Conservation (phyloP, 2,329 filamentous ascomycete genomes). For the Talaromyces funiculosus region DNA sequence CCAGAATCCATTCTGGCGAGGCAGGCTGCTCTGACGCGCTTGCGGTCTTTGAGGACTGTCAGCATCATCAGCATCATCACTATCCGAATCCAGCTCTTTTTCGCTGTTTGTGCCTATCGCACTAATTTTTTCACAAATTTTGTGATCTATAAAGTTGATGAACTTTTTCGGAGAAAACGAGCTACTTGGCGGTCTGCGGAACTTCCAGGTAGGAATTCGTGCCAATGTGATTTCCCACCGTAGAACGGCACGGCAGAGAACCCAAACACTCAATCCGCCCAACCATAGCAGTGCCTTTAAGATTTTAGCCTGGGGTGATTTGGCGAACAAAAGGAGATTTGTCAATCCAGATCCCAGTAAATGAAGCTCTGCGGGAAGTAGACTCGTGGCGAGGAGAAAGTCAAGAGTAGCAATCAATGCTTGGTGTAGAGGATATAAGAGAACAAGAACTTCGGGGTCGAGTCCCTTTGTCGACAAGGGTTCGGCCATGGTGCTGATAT, state of each 20-base stretch:
- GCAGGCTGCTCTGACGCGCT: constrained; percentile 12
- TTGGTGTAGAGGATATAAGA: constrained; percentile 79
- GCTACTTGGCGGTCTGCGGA: constrained; percentile 52
- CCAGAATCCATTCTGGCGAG: constrained; percentile 14
- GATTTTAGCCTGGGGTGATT: constrained; percentile 76
- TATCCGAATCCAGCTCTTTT: constrained; percentile 31
- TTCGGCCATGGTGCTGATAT: constrained; percentile 29
- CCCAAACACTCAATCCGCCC: constrained; percentile 70
- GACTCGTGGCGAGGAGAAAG: constrained; percentile 79
- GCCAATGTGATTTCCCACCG: constrained; percentile 80
- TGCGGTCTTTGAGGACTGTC: constrained; percentile 26
- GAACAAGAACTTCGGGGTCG: constrained; percentile 53
- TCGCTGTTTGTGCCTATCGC: constrained; percentile 29
- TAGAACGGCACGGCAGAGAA: constrained; percentile 68
- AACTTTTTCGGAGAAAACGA: constrained; percentile 34
- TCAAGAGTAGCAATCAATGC: constrained; percentile 67
- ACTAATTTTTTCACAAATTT: constrained; percentile 48
- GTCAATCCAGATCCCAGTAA: constrained; percentile 77
- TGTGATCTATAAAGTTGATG: constrained; percentile 38
- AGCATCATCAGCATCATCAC: constrained; percentile 33
- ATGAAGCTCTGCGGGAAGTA: constrained; percentile 81
- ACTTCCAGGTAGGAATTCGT: constrained; percentile 85
- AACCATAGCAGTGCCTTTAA: constrained; percentile 80
- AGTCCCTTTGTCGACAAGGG: constrained; percentile 34
- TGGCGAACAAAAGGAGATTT: constrained; percentile 70